phyloP scores from a whole-genome alignment of 164 flowering plant genomes.

The Macadamia integrifolia region DNA sequence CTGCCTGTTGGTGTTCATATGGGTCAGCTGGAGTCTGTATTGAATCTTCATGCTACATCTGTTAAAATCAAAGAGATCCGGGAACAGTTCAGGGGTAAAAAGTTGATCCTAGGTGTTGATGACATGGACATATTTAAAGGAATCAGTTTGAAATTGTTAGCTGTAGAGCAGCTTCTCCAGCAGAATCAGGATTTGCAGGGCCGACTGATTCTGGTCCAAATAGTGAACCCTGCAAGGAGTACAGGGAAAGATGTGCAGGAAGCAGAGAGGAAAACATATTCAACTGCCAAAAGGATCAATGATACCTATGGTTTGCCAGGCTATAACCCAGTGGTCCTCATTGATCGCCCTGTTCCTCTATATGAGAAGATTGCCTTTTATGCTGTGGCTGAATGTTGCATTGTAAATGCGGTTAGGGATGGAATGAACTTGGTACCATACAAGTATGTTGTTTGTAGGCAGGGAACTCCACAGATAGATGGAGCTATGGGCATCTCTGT shows the following conservation, averaged over 20 bases:
- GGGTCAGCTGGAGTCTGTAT: conserved; percentile 58
- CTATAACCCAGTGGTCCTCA: conserved; percentile 56
- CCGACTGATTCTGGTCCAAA: conserved; percentile 61
- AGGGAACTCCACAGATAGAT: conserved; percentile 49
- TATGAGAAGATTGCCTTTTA: conserved; percentile 69
- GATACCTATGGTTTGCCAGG: conserved; percentile 43
- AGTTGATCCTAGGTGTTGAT: conserved; percentile 63
- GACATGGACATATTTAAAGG: conserved; percentile 90
- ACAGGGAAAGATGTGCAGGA: conserved; percentile 74
- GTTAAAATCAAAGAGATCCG: conserved; percentile 45
- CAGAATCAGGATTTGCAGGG: conserved; percentile 40
- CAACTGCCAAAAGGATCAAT: conserved; percentile 53
- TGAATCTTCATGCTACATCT: conserved; percentile 46
- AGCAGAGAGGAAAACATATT: conserved; percentile 54
- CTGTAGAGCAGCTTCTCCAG: conserved; percentile 58
- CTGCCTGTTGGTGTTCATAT: conserved; percentile 71
- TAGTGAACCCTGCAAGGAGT: conserved; percentile 82
- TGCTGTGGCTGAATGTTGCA: conserved; percentile 74
- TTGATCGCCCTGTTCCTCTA: conserved; percentile 63
- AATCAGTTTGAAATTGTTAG: conserved; percentile 62
- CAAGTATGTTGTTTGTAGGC: conserved; percentile 69
- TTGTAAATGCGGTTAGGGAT: conserved; percentile 83
- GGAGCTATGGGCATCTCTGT: conserved; percentile 32
- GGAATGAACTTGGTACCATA: conserved; percentile 87
- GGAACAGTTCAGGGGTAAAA: conserved; percentile 51